Conservation (phyloP, 2,329 filamentous ascomycete species). For the Alternaria brassicicola region DNA sequence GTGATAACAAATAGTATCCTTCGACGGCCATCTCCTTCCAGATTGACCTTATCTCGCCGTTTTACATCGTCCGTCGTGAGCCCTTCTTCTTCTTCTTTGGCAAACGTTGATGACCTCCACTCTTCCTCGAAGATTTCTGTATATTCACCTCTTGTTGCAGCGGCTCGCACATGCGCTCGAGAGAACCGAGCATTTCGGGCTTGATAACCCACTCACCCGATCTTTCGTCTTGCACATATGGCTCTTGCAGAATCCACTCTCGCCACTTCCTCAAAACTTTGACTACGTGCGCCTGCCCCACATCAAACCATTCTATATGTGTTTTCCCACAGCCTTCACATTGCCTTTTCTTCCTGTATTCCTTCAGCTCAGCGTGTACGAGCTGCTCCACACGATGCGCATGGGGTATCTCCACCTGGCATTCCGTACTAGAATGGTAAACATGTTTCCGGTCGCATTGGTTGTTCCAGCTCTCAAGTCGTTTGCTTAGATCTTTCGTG, state of each 20-base stretch:
- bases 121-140: neutral
- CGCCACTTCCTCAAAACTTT: conserved; percentile 2
- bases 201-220: neutral
- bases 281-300: conserved; percentile 44
- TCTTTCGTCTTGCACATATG: neutral
- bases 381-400: conserved; percentile 83
- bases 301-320: conserved; percentile 91
- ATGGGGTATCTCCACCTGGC: conserved; percentile 71
- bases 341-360: conserved; percentile 59
- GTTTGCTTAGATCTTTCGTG: conserved; percentile 10
- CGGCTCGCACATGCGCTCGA: neutral
- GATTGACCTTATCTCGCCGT: no score
- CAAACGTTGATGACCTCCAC: neutral
- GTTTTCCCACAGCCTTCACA: conserved; percentile 78
- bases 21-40: neutral
- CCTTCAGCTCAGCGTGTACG: conserved; percentile 79
- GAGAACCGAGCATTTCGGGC: neutral
- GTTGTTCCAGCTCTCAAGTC: conserved; percentile 16
- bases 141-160: neutral
- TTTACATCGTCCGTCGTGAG: neutral
- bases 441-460: conserved; percentile 13
- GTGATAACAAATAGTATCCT: neutral
- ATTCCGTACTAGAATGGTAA: conserved; percentile 9
- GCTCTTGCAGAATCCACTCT: neutral
- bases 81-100: neutral